These are phyloP conservation scores for Aspergillus mulundensis DNA, from an alignment of 495 filamentous ascomycete genomes.

Conservation along the genomic window DNA sequence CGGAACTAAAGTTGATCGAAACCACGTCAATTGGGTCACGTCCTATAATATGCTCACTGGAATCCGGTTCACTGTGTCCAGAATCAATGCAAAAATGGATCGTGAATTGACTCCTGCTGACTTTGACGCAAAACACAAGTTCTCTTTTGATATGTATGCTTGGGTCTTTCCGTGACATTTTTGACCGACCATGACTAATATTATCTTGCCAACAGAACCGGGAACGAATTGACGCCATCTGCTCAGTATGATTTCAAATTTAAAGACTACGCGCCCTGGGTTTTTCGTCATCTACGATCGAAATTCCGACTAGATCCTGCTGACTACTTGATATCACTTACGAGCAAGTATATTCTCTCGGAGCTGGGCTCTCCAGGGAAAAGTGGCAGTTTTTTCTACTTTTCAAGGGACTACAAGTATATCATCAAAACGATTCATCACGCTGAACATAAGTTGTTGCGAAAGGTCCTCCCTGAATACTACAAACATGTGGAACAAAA, in stretches of 20 bases:
- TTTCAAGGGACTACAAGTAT: slow-evolving; percentile 99
- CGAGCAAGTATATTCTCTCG: slow-evolving; percentile 97
- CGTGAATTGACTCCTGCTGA: slow-evolving; percentile 81
- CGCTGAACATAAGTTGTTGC: slow-evolving; percentile 88
- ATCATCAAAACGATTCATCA: slow-evolving; percentile 99
- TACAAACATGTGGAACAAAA: slow-evolving; percentile 90
- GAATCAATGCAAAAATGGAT: slow-evolving; percentile 96
- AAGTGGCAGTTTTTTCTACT: slow-evolving; percentile 99
- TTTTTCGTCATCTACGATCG: slow-evolving; percentile 87
- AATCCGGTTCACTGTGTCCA: slow-evolving; percentile 93
- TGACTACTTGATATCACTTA: slow-evolving; percentile 97
- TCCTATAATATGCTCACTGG: slow-evolving; percentile 99
- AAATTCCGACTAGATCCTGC: slow-evolving; percentile 92
- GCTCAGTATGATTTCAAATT: slow-evolving; percentile 99
- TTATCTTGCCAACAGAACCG: slow-evolving; percentile 56
- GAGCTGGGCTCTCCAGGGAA: slow-evolving; percentile 97
- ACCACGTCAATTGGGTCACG: slow-evolving; percentile 95
- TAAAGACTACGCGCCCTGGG: slow-evolving; percentile 99
- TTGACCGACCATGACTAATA: slow-evolving; percentile 14
- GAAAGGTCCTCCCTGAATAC: slow-evolving; percentile 89
- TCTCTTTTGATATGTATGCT: slow-evolving; percentile 92
- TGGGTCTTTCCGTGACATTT: not conserved
- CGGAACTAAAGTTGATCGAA: slow-evolving; percentile 97
- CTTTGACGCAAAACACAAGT: slow-evolving; percentile 91
- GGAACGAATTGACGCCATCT: slow-evolving; percentile 94